Evolutionary conservation across 179 eudicot species (phyloP), one percentile per base, ranked within the genome.

Genomic region (Patellifolia procumbens): DNA sequence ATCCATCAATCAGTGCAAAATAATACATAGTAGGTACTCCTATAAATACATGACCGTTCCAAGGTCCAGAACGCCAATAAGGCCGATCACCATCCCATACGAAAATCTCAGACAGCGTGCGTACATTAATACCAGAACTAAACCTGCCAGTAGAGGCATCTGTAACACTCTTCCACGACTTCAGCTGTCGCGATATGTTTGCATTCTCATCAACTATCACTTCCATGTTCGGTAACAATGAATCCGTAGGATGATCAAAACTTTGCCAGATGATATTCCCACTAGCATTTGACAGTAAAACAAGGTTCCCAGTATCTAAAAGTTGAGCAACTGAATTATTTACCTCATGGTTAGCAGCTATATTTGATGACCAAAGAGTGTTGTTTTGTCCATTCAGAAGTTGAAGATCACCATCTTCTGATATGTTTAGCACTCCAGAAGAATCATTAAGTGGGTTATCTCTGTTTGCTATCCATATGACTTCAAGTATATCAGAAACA

Each of bases 221-320:
- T 34, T 20, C 70, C 86, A 81, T 79, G 0, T 1, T 24, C 9
- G 87, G 87, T 59, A 87, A 48, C 31, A 81, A 53, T 0, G 87
- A 75, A 53, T 87, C 72, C 1, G 77, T 79, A 1, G 87, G 92
- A 72, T 89, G 76, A 29, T 85, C 87, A 82, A 87, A 87, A 76
- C 88, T 88, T 81, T 88, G 90, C 90, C 92, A 89, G 31, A 79
- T 70, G 42, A 63, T 66, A 65, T 46, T 46, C 2, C 74, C 76
- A 55, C 73, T 73, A 9, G 78, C 66, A 43, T 78, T 75, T 34
- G 73, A 48, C 2, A 80, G n/a, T 32, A 86, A 60, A 37, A 84
- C 87, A 45, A 89, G 81, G 78, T 87, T 87, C 3, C 92, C 92
- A 22, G 80, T 48, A 58, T 86, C 80, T 19, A 70, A 83, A 80